phyloP scores from a whole-genome alignment of 108 stramenopile genomes.

The Fragilariopsis cylindrus region DNA sequence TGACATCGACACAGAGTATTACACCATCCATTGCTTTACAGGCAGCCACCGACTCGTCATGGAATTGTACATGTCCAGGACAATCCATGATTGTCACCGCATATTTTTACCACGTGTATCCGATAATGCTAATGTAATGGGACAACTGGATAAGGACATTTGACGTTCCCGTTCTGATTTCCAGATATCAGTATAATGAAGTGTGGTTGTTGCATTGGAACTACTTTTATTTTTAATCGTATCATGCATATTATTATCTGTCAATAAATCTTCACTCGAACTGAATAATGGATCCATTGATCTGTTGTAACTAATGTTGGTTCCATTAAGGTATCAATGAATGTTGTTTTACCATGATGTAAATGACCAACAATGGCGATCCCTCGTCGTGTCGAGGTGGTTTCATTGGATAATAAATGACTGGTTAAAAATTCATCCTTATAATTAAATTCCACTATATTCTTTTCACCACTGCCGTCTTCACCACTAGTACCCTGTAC shows the following conservation, averaged over 20 bases:
- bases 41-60: slow-evolving; percentile 93
- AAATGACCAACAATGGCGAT: slow-evolving; percentile 94
- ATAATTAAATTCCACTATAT: slow-evolving; percentile 31
- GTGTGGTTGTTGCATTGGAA: slow-evolving; percentile 25
- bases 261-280: slow-evolving; percentile 15
- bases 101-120: slow-evolving; percentile 88
- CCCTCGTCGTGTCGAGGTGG: slow-evolving; percentile 72
- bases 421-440: slow-evolving; percentile 59
- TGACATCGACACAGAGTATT: slow-evolving; percentile 92
- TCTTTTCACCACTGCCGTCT: not conserved
- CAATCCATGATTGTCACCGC: slow-evolving; percentile 90
- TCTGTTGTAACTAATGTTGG: slow-evolving; percentile 41
- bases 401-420: slow-evolving; percentile 66
- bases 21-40: slow-evolving; percentile 86
- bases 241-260: slow-evolving; percentile 14
- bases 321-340: slow-evolving; percentile 88
- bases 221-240: slow-evolving; percentile 27
- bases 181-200: slow-evolving; percentile 86
- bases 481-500: not conserved
- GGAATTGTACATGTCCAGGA: slow-evolving; percentile 96
- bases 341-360: slow-evolving; percentile 94
- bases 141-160: slow-evolving; percentile 90
- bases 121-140: slow-evolving; percentile 80
- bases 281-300: slow-evolving; percentile 36
- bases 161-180: slow-evolving; percentile 93